These are phyloP conservation scores for Fusarium sp. DNA, from an alignment of 2,329 filamentous ascomycete genomes.

Conservation along the genomic window DNA sequence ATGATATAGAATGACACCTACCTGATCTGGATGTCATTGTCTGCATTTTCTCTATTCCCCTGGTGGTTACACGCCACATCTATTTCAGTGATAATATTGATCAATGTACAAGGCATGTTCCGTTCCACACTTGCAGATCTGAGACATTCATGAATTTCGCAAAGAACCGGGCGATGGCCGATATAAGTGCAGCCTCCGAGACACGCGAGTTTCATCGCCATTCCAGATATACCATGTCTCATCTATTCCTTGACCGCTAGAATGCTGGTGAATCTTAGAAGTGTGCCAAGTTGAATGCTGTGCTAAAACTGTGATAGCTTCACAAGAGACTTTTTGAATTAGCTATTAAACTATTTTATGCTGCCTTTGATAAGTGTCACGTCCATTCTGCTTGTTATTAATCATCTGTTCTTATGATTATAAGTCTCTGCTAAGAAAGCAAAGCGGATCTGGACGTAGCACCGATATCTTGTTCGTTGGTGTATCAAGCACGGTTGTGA, in stretches of 20 bases:
- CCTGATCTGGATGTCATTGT: background rate
- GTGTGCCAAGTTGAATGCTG: background rate
- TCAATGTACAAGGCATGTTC: background rate
- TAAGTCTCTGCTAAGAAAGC: background rate
- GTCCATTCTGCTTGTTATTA: background rate
- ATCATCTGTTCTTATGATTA: background rate
- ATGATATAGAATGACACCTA: background rate
- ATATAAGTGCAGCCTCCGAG: constrained; percentile 4
- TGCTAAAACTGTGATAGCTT: background rate
- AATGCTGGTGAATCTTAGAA: background rate
- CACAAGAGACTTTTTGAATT: background rate
- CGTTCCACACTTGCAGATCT: background rate
- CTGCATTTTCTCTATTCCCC: background rate
- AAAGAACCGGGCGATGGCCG: background rate
- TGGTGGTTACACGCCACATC: background rate
- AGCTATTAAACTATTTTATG: background rate
- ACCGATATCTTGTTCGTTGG: background rate
- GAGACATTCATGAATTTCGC: constrained; percentile 5
- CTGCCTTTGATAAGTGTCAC: background rate
- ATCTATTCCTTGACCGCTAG: constrained; percentile 9
- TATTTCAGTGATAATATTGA: background rate
- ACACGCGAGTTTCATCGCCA: constrained; percentile 31
- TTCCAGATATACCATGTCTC: constrained; percentile 12
- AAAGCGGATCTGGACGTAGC: too few relatives aligned
- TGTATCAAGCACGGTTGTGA: background rate